Percentiles rank a stretch among this genome's conserved stretches.
phyloP scores from a whole-genome alignment of 148 eudicot species.

The Cornus florida region DNA sequence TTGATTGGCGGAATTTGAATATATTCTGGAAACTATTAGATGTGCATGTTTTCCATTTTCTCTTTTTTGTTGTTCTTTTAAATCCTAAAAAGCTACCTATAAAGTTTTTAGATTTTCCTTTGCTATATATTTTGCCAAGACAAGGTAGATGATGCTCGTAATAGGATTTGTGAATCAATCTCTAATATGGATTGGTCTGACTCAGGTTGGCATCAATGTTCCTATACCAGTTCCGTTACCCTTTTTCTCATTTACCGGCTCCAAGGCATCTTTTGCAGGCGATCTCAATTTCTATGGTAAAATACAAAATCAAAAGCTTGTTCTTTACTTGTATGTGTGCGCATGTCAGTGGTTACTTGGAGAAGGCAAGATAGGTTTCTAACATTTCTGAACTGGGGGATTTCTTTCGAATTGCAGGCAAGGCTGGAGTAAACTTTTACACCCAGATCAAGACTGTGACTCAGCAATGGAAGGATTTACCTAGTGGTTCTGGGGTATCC shows the following conservation, averaged over 20 bases:
- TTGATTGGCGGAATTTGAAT: neutral
- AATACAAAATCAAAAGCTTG: neutral
- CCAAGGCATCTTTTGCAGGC: conserved; percentile 98
- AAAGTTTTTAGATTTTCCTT: neutral
- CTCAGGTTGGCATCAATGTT: conserved; percentile 94
- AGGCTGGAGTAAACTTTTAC: conserved; percentile 92
- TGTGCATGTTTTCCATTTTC: neutral
- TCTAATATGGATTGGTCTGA: conserved; percentile 4
- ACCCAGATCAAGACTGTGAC: conserved; percentile 91
- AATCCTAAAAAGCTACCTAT: neutral
- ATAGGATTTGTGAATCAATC: neutral
- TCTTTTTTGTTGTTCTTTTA: neutral
- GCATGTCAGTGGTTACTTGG: neutral
- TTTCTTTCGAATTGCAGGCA: conserved; percentile 47
- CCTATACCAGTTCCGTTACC: conserved; percentile 97
- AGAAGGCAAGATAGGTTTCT: neutral
- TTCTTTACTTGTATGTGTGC: neutral
- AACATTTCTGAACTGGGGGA: neutral
- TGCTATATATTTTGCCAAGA: neutral
- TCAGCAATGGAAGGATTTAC: conserved; percentile 95
- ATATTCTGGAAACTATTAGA: neutral
- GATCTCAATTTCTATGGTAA: conserved; percentile 97
- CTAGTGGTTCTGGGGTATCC: conserved; percentile 66
- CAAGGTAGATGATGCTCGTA: neutral
- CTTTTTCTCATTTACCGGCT: conserved; percentile 93